These are phyloP conservation scores for Lathyrus sativus DNA, from an alignment of 306 rosid species.

Conservation along the genomic window DNA sequence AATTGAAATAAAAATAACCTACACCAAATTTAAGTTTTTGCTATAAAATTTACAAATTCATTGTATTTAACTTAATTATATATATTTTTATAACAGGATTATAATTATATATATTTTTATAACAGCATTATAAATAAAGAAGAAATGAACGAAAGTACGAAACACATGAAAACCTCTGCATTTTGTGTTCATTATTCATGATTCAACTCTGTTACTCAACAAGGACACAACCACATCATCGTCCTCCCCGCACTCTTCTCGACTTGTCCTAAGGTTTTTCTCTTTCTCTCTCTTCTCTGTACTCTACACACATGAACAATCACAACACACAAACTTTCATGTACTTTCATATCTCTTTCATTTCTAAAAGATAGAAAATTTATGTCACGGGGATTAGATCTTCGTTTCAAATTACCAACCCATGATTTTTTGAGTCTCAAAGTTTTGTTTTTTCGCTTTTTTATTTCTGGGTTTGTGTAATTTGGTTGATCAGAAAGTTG, in stretches of 20 bases:
- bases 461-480: conserved; percentile 16
- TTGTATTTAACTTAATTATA: too few relatives aligned
- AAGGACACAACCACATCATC: conserved; percentile 17
- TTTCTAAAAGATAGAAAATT: conserved; percentile 7
- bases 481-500: conserved; percentile 39
- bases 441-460: background rate
- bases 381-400: conserved; percentile 39
- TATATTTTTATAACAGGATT: too few relatives aligned
- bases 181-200: background rate
- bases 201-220: conserved; percentile 29
- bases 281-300: conserved; percentile 12
- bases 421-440: background rate
- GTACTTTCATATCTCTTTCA: background rate
- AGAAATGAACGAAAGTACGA: background rate
- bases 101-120: too few relatives aligned
- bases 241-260: conserved; percentile 29
- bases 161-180: conserved; percentile 18
- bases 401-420: conserved; percentile 22
- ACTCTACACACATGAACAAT: background rate
- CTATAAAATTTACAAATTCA: too few relatives aligned
- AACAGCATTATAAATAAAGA: background rate
- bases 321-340: background rate
- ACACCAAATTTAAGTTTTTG: too few relatives aligned
- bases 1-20: too few relatives aligned
- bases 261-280: conserved; percentile 39